Evolutionary conservation across 2,329 filamentous ascomycete genomes (phyloP).

Genomic region (Epichloe coenophiala): DNA sequence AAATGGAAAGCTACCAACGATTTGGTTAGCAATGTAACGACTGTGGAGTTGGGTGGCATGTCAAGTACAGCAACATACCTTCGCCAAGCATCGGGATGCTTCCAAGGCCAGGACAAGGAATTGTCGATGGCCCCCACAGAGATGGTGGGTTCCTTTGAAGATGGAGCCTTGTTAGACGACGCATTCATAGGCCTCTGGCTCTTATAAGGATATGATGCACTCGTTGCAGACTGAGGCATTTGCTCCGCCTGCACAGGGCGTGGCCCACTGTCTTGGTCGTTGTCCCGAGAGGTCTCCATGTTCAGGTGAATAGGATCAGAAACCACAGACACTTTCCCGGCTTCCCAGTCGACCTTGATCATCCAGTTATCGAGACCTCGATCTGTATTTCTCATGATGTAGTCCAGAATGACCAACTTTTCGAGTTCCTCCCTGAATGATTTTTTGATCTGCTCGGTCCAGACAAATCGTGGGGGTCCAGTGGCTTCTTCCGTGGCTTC

Average conservation of each 20-base stretch:
- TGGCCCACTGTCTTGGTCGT: constrained; percentile 32
- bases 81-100: constrained; percentile 82
- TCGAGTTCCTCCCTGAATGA: constrained; percentile 90
- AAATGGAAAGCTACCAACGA: constrained; percentile 71
- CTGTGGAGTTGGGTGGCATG: not conserved
- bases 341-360: constrained; percentile 87
- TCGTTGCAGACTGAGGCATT: constrained; percentile 25
- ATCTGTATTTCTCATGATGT: constrained; percentile 98
- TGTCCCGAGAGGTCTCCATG: constrained; percentile 31
- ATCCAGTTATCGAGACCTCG: constrained; percentile 98
- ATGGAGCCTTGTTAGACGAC: constrained; percentile 34
- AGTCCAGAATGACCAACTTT: constrained; percentile 93
- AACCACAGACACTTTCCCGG: constrained; percentile 69
- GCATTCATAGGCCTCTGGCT: constrained; percentile 77
- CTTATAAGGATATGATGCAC: constrained; percentile 53
- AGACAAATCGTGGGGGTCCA: constrained; percentile 51
- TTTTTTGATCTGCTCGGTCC: constrained; percentile 81
- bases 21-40: constrained; percentile 11
- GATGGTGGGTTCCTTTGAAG: constrained; percentile 43
- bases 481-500: constrained; percentile 35
- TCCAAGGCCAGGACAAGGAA: constrained; percentile 97
- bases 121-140: constrained; percentile 92
- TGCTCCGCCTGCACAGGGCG: constrained; percentile 45
- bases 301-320: constrained; percentile 64
- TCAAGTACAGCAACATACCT: constrained; percentile 25